phyloP scores from a whole-genome alignment of 1,139 yeast species.

The Pichia kudriavzevii region DNA sequence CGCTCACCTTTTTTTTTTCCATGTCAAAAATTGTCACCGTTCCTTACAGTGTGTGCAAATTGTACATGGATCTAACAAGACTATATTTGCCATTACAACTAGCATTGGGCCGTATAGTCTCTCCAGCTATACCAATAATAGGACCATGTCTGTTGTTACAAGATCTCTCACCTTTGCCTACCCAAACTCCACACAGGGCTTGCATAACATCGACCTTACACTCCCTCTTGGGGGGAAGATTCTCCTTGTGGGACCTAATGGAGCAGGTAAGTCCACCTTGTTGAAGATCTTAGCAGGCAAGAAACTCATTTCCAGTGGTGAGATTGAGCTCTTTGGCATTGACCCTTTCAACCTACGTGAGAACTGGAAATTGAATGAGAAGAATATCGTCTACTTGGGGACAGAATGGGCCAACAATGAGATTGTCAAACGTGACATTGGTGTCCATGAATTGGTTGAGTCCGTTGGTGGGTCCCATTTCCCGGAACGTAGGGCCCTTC shows the following conservation, averaged over 20 bases:
- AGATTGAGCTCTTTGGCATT: slow-evolving; percentile 61
- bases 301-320: slow-evolving; percentile 70
- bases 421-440: slow-evolving; percentile 82
- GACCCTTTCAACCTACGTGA: slow-evolving; percentile 69
- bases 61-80: too few species aligned
- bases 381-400: slow-evolving; percentile 80
- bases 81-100: too few species aligned
- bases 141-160: too few species aligned
- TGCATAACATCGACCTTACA: slow-evolving; percentile 51
- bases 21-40: too few species aligned
- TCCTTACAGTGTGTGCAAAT: too few species aligned
- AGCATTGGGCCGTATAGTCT: too few species aligned
- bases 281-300: slow-evolving; percentile 84
- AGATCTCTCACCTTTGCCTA: too few species aligned
- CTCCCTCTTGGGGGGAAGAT: slow-evolving; percentile 71
- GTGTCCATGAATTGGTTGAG: slow-evolving; percentile 68
- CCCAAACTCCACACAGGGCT: slow-evolving; percentile 44
- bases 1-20: too few species aligned
- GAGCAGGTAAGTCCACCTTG: slow-evolving; percentile 93
- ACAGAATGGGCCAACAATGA: slow-evolving; percentile 97
- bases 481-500: slow-evolving; percentile 66
- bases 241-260: slow-evolving; percentile 84
- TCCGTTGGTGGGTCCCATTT: slow-evolving; percentile 77
- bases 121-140: too few species aligned
- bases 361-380: slow-evolving; percentile 22